Evolutionary conservation across 164 flowering plant genomes (phyloP).

Genomic region (Stephania cephalantha): DNA sequence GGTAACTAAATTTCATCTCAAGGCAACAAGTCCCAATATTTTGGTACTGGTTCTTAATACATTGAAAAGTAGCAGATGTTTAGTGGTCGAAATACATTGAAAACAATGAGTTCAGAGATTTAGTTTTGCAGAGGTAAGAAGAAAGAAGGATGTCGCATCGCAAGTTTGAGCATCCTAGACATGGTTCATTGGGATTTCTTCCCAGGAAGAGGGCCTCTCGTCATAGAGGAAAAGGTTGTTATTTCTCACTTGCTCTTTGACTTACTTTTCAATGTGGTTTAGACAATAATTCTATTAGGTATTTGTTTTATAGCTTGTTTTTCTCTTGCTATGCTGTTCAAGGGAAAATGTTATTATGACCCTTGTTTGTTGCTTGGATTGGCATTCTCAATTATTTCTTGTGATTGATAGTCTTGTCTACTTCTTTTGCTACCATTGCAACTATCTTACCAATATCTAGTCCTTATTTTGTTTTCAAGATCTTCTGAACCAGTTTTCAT

Average conservation of each 20-base stretch:
- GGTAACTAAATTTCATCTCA: no score
- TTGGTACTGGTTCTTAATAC: neutral
- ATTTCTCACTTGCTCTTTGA: neutral
- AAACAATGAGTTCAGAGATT: neutral
- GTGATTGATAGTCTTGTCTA: neutral
- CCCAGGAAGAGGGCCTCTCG: constrained; percentile 66
- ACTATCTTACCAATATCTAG: no score
- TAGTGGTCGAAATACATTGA: neutral
- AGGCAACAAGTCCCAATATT: neutral
- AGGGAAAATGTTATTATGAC: neutral
- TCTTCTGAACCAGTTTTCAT: no score
- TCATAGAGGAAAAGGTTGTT: constrained; percentile 60
- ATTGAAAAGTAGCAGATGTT: neutral
- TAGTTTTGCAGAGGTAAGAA: constrained; percentile 24
- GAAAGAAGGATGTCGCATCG: constrained; percentile 48
- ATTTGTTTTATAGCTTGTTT: neutral
- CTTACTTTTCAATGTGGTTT: neutral
- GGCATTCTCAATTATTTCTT: neutral
- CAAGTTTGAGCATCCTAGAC: constrained; percentile 67
- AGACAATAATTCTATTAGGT: neutral
- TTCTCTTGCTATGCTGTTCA: neutral
- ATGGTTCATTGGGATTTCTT: constrained; percentile 63
- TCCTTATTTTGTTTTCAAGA: no score
- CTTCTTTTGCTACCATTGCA: no score
- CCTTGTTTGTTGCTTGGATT: neutral